Base-by-base conservation (phyloP, 192 early-diverging fungal genomes). In the Coemansia sp. region DNA sequence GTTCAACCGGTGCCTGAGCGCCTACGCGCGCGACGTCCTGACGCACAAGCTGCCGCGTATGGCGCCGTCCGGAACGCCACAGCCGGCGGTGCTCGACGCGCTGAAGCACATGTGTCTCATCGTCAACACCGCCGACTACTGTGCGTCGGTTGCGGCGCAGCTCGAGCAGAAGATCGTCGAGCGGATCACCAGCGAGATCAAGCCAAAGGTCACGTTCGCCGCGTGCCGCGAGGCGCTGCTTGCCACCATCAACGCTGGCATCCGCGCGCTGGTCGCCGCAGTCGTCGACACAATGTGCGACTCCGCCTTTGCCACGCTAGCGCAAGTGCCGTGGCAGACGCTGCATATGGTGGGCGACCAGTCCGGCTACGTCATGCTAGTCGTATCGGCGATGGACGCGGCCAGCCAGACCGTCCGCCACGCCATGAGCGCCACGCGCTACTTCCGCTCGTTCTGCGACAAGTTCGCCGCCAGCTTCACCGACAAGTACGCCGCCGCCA, bases 41-140 rank as follows among this genome's bases (percentile, higher is more conserved):
- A 49, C 85, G 42, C 74, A 82, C 29, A 89, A 87, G 63, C 80
- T 95, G 33, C 92, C 90, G 42, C 91, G 84, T 82, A 86, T 73
- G 19, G 48, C 19, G 43, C 9, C 49, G 20, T 25, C 49, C 22
- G 20, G 9, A 25, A 4, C 49, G 23, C 19, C 49, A 9, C 50
- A 65, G 4, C 8, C 29, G 33, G 7, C 55, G 29, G 4, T 57
- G 13, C 70, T 80, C 10, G 91, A 93, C 23, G 89, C 91, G 19
- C 76, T 97, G 35, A 74, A 82, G 35, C 85, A 87, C 13, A 87
- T 87, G 2, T 92, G 91, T 63, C 65, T 91, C n/a, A 85, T 95
- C 23, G 79, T 97, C 63, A 97, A 95, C 50, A 99, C 97, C 0
- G 92, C 91, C 0, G 97, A 99, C 74, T 99, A 99, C 74, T 99